Conservation (phyloP, 2,329 filamentous ascomycete genomes). For the Cordyceps tenuipes region DNA sequence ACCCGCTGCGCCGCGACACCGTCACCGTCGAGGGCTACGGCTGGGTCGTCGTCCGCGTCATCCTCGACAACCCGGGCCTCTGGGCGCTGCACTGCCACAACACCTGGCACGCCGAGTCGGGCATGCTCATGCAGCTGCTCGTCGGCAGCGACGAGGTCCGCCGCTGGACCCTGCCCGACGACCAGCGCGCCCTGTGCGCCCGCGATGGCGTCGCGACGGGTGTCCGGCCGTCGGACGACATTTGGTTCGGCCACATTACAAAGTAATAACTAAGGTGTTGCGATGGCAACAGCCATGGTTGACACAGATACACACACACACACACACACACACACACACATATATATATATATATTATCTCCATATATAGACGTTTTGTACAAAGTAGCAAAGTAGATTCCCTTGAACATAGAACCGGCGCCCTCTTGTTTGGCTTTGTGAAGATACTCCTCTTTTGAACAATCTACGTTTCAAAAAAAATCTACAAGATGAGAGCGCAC, state of each 20-base stretch:
- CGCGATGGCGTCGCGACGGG: conserved; percentile 23
- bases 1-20: conserved; percentile 32
- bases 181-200: conserved; percentile 22
- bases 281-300: no score
- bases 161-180: conserved; percentile 18
- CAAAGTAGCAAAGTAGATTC: no score
- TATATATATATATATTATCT: no score
- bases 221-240: conserved; percentile 25
- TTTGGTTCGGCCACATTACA: conserved; percentile 27
- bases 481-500: no score
- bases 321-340: no score
- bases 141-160: conserved; percentile 23
- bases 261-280: not conserved
- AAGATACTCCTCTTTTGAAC: no score
- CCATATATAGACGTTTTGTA: no score
- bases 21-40: conserved; percentile 45
- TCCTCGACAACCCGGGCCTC: conserved; percentile 48
- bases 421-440: no score
- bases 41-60: conserved; percentile 45
- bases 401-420: no score
- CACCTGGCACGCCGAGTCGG: conserved; percentile 49
- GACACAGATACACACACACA: no score
- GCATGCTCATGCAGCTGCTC: conserved; percentile 51
- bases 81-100: conserved; percentile 55
- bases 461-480: no score